Base-by-base conservation (phyloP, 495 filamentous ascomycete species). In the Xylaria curta region DNA sequence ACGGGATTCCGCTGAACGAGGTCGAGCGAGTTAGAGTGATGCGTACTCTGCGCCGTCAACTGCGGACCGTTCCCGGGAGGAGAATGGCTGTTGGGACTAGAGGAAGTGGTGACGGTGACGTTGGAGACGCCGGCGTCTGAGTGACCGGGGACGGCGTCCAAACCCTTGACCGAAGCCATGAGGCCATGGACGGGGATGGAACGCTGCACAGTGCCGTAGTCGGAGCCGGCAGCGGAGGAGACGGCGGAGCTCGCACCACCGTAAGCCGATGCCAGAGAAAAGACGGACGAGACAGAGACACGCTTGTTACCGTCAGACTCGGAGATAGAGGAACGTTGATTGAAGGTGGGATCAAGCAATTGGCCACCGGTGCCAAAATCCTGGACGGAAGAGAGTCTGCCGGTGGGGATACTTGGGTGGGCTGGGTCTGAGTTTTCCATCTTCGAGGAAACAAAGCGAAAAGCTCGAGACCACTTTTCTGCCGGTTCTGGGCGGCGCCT, bases 271-370 rank as follows among this genome's bases (percentile, higher is more conserved):
- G 87, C 86, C 1, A 91, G 74, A 40, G 90, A 91, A 74, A 90
- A 90, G 51, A 92, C 76, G 12, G 91, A 91, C 15, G 89, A 89
- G 66, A 89, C 85, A 60, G 89, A 91, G 78, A 91, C 83, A 36
- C 91, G 87, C 74, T 91, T 90, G 24, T 82, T 85, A 46, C 87
- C 85, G n/a, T 81, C 81, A 15, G 74, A 69, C 38, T 84, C 80
- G 15, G 76, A 82, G 66, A 73, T 73, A 15, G 81, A 79, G 4
- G 82, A 81, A n/a, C 79, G 81, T 42, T 81, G 81, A 59, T 81
- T 81, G 26, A 86, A 70, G 36, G 81, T 82, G 31, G 85, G 75
- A 49, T 90, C 89, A 19, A 82, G 83, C 7, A 86, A 74, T 46
- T 73, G 75, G 72, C 73, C 75, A 67, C 76, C 62, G 21, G 79